These are phyloP conservation scores for Lyophyllum shimeji DNA, from an alignment of 768 basidiomycete species.

Conservation along the genomic window DNA sequence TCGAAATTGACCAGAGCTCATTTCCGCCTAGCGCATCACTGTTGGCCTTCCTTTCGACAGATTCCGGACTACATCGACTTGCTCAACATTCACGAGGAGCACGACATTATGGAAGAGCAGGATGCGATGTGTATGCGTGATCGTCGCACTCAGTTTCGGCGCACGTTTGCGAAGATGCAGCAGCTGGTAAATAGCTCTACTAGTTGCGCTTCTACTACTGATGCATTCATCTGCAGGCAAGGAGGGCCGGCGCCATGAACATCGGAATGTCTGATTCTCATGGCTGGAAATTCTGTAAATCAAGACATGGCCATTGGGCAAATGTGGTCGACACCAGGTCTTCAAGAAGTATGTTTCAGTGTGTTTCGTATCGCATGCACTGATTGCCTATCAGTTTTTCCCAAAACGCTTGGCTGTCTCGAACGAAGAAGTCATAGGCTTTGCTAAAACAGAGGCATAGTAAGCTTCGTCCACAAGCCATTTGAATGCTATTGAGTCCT, in stretches of 20 bases:
- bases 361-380: neutral
- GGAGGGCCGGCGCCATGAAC: neutral
- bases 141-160: neutral
- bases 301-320: neutral
- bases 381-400: neutral
- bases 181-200: neutral
- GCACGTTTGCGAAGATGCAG: neutral
- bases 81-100: neutral
- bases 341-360: neutral
- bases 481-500: neutral
- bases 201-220: neutral
- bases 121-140: neutral
- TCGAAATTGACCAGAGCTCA: neutral
- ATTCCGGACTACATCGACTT: neutral
- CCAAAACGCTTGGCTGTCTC: neutral
- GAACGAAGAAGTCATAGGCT: neutral
- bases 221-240: neutral
- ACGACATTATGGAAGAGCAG: neutral
- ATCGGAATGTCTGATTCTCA: neutral
- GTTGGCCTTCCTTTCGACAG: neutral
- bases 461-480: neutral
- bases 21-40: neutral
- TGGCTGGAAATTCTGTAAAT: neutral
- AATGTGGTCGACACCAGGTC: neutral
- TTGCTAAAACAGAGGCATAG: neutral